phyloP scores from a whole-genome alignment of 257 asterid species.

The Gentiana dahurica region DNA sequence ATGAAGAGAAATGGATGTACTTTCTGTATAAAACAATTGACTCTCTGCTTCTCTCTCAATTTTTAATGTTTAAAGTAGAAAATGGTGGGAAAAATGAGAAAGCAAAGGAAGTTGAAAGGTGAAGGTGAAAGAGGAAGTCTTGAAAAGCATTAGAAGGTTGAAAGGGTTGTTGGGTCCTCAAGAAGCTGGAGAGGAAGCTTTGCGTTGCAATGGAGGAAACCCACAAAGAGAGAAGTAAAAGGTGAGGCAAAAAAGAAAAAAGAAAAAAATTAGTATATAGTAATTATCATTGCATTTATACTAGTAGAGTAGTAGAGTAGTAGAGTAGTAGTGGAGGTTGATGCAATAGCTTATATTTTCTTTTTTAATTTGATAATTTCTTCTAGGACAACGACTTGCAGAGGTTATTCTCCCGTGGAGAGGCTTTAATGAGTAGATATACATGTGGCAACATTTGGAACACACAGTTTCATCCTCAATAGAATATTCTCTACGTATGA shows the following conservation, averaged over 20 bases:
- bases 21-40: conserved; percentile 2
- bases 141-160: conserved; percentile 24
- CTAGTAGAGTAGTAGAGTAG: too few relatives aligned
- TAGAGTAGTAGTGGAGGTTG: too few relatives aligned
- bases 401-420: too few relatives aligned
- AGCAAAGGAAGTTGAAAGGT: conserved; percentile 7
- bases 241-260: conserved; percentile 26
- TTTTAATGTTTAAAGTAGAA: neutral
- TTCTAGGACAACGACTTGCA: too few relatives aligned
- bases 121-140: neutral
- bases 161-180: conserved; percentile 47
- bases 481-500: too few relatives aligned
- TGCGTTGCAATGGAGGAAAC: conserved; percentile 78
- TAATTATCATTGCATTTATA: too few relatives aligned
- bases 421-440: too few relatives aligned
- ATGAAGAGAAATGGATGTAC: conserved; percentile 11
- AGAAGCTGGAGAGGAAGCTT: conserved; percentile 41
- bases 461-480: too few relatives aligned
- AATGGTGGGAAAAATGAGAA: conserved; percentile 15
- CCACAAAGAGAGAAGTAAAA: conserved; percentile 20
- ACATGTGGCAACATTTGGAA: too few relatives aligned
- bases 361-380: too few relatives aligned
- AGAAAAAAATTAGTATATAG: neutral
- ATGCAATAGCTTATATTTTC: too few relatives aligned
- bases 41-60: neutral